Evolutionary conservation across 2,329 filamentous ascomycete species (phyloP), one percentile per base, ranked within the genome.

Genomic region (Aotearoamyces nothofagi): DNA sequence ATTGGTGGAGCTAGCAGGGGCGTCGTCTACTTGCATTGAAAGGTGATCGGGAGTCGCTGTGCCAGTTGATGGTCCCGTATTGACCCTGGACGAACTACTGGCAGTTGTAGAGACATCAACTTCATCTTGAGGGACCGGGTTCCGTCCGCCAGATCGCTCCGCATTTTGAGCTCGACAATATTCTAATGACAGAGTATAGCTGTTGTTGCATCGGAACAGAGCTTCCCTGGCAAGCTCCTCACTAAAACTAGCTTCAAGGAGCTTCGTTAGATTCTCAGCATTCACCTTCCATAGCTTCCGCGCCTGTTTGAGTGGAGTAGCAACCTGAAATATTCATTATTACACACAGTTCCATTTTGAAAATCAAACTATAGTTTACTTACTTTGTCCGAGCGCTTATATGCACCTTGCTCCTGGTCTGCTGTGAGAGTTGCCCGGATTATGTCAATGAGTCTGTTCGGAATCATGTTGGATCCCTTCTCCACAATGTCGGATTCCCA

Each of bases 401-500:
- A 66, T 11, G 70, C 78, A 34, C 63, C 64, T 6, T 60, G 53
- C 49, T 98, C 90, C 32, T 69, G 63, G 31, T 93, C 83, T n/a
- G 70, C 78, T 33, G 73, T 66, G 8, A 84, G 66, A 10, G 92
- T 75, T 4, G 70, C 70, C 41, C 80, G 81, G 33, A 98, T 60
- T 26, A 93, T 87, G 17, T 84, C 79, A 34, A 96, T 71, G 9
- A 93, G 60, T 30, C 73, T 77, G 41, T 81, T 79, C 11, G 90
- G 70, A 23, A 86, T 78, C 13, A 73, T 66, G 14, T 74, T 76
- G 3, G 79, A 74, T 1, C 83, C 70, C 43, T 82, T 86, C 41
- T 93, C 83, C 11, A 90, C 70, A 26, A 92, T 69, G 15, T 72
- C 61, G 1, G 84, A 92, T 40, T 82, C 74, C 92, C 90, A 98